A percentile compares a stretch with the other conserved stretches of the same genome.
Conservation (phyloP, 345 rosid species). For the Salix dunnii region DNA sequence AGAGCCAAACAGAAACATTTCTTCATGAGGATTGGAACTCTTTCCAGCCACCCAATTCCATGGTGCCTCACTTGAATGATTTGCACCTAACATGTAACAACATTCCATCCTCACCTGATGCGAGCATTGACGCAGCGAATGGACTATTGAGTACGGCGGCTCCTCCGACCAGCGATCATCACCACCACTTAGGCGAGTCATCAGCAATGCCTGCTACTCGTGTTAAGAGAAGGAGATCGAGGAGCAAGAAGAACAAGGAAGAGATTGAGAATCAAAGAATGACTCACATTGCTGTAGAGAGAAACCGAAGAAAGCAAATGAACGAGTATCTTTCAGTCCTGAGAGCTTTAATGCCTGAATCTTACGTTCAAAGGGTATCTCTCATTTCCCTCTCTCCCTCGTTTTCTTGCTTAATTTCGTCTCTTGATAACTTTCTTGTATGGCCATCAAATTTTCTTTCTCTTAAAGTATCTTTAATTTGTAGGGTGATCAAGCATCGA, state of each 20-base stretch:
- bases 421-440: not conserved
- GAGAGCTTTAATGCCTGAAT: conserved; percentile 81
- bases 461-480: not conserved
- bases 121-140: not conserved
- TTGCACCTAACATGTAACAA: conserved; percentile 17
- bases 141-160: not conserved
- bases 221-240: conserved; percentile 57
- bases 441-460: not conserved
- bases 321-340: conserved; percentile 77
- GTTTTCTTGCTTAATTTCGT: not conserved
- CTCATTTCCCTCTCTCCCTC: not conserved
- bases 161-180: not conserved
- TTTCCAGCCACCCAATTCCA: conserved; percentile 22
- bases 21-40: conserved; percentile 30
- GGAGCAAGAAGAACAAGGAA: conserved; percentile 64
- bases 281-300: conserved; percentile 97
- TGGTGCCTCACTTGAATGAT: conserved; percentile 21
- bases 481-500: conserved; percentile 55
- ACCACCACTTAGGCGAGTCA: conserved; percentile 15
- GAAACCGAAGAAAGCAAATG: conserved; percentile 93
- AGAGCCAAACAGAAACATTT: conserved; percentile 34
- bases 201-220: conserved; percentile 23
- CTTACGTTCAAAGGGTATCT: conserved; percentile 77
- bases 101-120: conserved; percentile 20
- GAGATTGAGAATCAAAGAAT: conserved; percentile 88